Base-by-base conservation (phyloP, 176 grass and related monocot species). In the Stipa capillata region DNA sequence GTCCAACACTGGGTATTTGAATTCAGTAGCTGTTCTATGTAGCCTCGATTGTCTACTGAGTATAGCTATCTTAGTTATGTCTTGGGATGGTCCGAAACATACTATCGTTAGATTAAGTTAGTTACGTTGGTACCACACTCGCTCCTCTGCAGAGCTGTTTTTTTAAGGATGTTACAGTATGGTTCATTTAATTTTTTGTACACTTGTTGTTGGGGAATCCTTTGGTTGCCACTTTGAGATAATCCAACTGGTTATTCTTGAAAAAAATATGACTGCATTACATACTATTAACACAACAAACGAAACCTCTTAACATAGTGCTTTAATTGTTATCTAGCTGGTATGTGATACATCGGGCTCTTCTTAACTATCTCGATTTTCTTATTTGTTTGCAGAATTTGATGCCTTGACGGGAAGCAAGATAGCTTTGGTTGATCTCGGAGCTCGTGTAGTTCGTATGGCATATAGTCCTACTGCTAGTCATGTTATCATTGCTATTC, bases 361-460 rank as follows among this genome's bases (percentile, higher is more conserved):
- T 54, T 87, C 53, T 39, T 82, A 56, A 51, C 72, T 69, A 24
- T 61, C 65, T 84, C 37, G 7, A 73, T 59, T 47, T 89, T 35
- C n/a, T 84, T n/a, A 49, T 82, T 42, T 78, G 29, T 36, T 37
- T 90, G 77, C 73, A 99, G 90, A 99, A 87, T 97, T 92, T 73
- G 94, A 97, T 85, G 91, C 87, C 76, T 77, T 97, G 72, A 92
- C 91, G 13, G 91, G 94, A 90, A 94, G 91, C 89, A 97, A 97
- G 82, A 92, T 94, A 79, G 90, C 91, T 70, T 87, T 80, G 21
- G 88, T 97, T 61, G 79, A 97, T 68, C 87, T 97, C 65, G 89
- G 91, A 18, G 81, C 89, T 73, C 89, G 91, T 74, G 91, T 92
- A 84, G 94, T 97, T 90, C 94, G 94, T 42, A 97, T 94, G 94